A percentile compares a stretch with the other conserved stretches of the same genome.
Evolutionary conservation across 352 stramenopile genomes (phyloP).

Genomic region (Pythium aristosporum): DNA sequence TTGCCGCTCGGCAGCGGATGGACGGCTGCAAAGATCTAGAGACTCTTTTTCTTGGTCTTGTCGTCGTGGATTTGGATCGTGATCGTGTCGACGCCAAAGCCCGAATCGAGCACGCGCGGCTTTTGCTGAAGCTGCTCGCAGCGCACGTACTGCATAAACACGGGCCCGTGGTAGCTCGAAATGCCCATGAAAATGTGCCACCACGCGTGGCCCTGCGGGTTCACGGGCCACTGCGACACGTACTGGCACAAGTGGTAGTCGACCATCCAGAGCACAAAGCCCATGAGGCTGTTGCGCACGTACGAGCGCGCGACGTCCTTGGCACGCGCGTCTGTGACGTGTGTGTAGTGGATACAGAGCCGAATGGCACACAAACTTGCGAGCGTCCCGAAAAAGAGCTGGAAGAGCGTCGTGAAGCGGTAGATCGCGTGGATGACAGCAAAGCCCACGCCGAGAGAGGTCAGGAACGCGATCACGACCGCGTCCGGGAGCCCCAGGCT

Average conservation of each 20-base stretch:
- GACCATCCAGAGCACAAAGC: constrained; percentile 69
- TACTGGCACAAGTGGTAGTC: constrained; percentile 75
- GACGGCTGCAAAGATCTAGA: too few relatives aligned
- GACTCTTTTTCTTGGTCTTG: constrained; percentile 3
- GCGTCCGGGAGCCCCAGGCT: constrained; percentile 41
- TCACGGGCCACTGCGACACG: constrained; percentile 49
- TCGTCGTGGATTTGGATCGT: constrained; percentile 36
- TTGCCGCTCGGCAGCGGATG: too few relatives aligned
- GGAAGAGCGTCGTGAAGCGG: constrained; percentile 42
- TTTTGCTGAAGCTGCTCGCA: constrained; percentile 75
- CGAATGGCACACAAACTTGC: constrained; percentile 17
- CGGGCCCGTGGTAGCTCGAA: constrained; percentile 71
- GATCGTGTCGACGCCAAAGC: constrained; percentile 71
- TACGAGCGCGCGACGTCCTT: constrained; percentile 63
- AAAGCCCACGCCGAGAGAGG: constrained; percentile 58
- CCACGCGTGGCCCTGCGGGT: constrained; percentile 81
- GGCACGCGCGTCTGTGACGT: constrained; percentile 50
- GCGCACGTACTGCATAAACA: constrained; percentile 88
- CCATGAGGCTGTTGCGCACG: constrained; percentile 57
- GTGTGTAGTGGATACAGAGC: constrained; percentile 57
- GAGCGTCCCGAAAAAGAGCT: constrained; percentile 59
- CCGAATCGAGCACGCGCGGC: constrained; percentile 44
- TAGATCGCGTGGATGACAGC: constrained; percentile 69
- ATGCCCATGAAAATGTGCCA: constrained; percentile 86
- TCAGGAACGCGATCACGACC: constrained; percentile 49